Base-by-base conservation (phyloP, 1,284 basidiomycete species). In the Salmacisia buchloeana region DNA sequence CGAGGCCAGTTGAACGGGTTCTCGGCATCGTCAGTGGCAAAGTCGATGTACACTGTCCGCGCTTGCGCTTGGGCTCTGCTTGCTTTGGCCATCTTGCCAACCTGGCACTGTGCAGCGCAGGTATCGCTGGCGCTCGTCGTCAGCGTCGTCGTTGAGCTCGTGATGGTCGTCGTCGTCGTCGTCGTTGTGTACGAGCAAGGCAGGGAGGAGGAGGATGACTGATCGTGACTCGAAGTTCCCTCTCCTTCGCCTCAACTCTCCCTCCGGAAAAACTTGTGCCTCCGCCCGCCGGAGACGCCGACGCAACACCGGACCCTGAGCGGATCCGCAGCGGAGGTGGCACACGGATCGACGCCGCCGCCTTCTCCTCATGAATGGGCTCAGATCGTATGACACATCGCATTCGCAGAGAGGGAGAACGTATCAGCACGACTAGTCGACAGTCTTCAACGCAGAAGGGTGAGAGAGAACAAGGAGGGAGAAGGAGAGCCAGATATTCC, bases 1-100 rank as follows among this genome's bases (percentile, higher is more conserved):
- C 57, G 62, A 10, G 67, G 62, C 72, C 72, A 74, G 59, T 74
- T 74, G 63, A 72, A 69, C 6, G 72, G 72, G 56, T 74, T 69
- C 38, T 71, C 70, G 18, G 66, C 62, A 34, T 74, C 72, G 34
- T 67, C 60, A 2, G 58, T 49, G 5, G 63, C 57, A 67, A 71
- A 74, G 45, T 72, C 70, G 60, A 74, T 71, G 63, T 74, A 74
- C 58, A 67, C 36, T 29, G 49, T 54, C 27, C 49, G 27, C 2
- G 31, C 60, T 13, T 9, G 7, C 7, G 18, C 41, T 21, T 21
- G 18, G 15, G 31, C 49, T 18, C 18, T n/a, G 49, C 49, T 54
- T n/a, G 49, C 49, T n/a, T 54, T 54, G 31, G 49, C 31, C 27
- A 54, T 54, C n/a, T n/a, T n/a, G n/a, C n/a, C n/a, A n/a, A 18